Evolutionary conservation across 2,329 filamentous ascomycete genomes (phyloP), one percentile per base, ranked within the genome.

Genomic region (Botrytis deweyae): DNA sequence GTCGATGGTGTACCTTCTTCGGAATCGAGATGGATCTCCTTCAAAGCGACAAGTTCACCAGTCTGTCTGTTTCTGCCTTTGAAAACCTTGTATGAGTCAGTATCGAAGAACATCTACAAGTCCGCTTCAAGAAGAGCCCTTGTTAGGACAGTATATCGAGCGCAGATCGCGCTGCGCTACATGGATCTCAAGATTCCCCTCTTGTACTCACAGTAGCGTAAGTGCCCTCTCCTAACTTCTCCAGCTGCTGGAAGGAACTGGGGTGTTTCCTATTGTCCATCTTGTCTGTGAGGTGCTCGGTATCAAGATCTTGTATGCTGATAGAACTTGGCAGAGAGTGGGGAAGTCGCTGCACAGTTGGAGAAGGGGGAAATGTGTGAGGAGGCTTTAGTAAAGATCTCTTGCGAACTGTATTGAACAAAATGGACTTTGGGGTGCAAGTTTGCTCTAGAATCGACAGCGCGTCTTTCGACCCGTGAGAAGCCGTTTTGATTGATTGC

Each of bases 1-100:
- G 96, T 99, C 70, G 93, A 97, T 6, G 96, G 96, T 0, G 96
- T 99, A 79, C 96, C 96, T 86, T 99, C 96, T 86, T 99, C 96
- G 68, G 93, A 97, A 83, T 99, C 96, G 76, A 99, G 93, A 82
- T 99, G 96, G 79, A 99, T 99, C 84, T 99, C 96, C 84, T 99
- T 99, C 76, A 99, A 88, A 9, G 96, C 96, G 55, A 99, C 96
- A 75, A 97, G 91, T 83, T 98, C 95, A 81, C 96, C 96, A 0
- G 96, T 98, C 83, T 98, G 95, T 79, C 96, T 90, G 83, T 99
- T 99, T 78, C 95, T 93, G 75, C 96, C 96, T 86, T 99, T 97
- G 89, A 98, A 99, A 63, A 99, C 95, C 95, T 97, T 69, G 80
- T 58, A 74, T 63, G 58, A 74, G 75, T 81, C 73, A 81, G 79